Evolutionary conservation across 2,329 filamentous ascomycete species (phyloP).

Genomic region (Penicillium palitans): DNA sequence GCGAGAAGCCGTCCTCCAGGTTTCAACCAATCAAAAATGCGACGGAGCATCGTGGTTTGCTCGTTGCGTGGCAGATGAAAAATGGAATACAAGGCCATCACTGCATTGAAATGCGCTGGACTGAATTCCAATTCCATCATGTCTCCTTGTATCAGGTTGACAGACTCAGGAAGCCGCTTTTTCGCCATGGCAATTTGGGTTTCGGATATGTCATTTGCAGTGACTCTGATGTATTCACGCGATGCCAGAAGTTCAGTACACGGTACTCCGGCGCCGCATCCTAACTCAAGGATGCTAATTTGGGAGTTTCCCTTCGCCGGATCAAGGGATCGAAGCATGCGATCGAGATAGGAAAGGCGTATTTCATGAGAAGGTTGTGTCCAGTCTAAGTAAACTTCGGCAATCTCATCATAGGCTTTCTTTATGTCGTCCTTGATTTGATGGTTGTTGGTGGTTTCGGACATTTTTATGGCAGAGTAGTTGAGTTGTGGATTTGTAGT

Average conservation of each 20-base stretch:
- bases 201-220: constrained; percentile 47
- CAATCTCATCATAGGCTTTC: constrained; percentile 41
- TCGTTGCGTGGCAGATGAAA: constrained; percentile 57
- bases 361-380: constrained; percentile 27
- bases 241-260: constrained; percentile 26
- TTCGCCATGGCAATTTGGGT: constrained; percentile 41
- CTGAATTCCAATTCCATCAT: constrained; percentile 45
- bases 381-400: constrained; percentile 41
- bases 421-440: constrained; percentile 18
- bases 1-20: constrained; percentile 54
- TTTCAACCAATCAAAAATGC: constrained; percentile 52
- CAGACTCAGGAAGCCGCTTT: constrained; percentile 21
- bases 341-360: constrained; percentile 35
- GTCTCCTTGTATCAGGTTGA: constrained; percentile 41
- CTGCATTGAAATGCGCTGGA: constrained; percentile 46
- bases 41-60: constrained; percentile 49
- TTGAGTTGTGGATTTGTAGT: not conserved
- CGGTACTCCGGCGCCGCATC: constrained; percentile 45
- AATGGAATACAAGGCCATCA: constrained; percentile 56
- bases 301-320: not conserved
- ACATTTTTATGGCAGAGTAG: not conserved
- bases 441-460: not conserved
- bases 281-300: constrained; percentile 40
- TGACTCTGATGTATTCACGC: constrained; percentile 29
- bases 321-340: constrained; percentile 27